Evolutionary conservation across 2,329 filamentous ascomycete genomes (phyloP).

Genomic region (Colletotrichum spinosum): DNA sequence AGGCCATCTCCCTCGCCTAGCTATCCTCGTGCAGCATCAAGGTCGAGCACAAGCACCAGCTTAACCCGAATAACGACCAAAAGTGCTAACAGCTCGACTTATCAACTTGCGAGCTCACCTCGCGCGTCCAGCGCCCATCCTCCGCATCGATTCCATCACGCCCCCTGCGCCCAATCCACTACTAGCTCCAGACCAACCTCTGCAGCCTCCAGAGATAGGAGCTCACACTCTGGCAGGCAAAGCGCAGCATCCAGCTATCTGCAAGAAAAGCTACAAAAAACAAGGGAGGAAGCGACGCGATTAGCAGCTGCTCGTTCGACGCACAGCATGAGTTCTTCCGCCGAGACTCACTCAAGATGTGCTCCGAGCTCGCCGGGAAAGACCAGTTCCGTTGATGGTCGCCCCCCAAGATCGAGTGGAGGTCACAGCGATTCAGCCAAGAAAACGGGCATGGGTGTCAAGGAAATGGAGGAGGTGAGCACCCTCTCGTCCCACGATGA

Average conservation of each 20-base stretch:
- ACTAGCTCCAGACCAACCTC: constrained; percentile 52
- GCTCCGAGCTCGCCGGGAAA: constrained; percentile 54
- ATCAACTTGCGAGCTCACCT: constrained; percentile 52
- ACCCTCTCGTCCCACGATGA: background rate
- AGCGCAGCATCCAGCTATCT: constrained; percentile 62
- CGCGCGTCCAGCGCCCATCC: constrained; percentile 49
- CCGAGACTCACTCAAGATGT: constrained; percentile 49
- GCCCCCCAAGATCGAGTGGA: constrained; percentile 57
- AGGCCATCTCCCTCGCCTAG: constrained; percentile 32
- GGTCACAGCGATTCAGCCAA: constrained; percentile 53
- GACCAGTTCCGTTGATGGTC: constrained; percentile 47
- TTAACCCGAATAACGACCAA: constrained; percentile 47
- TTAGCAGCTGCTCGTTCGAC: constrained; percentile 49
- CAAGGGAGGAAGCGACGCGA: constrained; percentile 61
- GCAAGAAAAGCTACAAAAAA: constrained; percentile 65
- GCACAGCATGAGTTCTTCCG: constrained; percentile 52
- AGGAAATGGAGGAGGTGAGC: constrained; percentile 74
- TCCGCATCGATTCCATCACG: constrained; percentile 55
- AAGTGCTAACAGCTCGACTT: constrained; percentile 56
- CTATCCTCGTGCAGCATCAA: constrained; percentile 57
- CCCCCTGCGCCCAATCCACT: constrained; percentile 48
- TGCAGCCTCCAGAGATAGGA: constrained; percentile 55
- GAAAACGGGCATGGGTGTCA: constrained; percentile 69
- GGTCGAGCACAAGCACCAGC: constrained; percentile 51
- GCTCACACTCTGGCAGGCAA: constrained; percentile 54